Evolutionary conservation across 176 grass and related monocot species (phyloP).

Genomic region (Phoenix roebelenii): DNA sequence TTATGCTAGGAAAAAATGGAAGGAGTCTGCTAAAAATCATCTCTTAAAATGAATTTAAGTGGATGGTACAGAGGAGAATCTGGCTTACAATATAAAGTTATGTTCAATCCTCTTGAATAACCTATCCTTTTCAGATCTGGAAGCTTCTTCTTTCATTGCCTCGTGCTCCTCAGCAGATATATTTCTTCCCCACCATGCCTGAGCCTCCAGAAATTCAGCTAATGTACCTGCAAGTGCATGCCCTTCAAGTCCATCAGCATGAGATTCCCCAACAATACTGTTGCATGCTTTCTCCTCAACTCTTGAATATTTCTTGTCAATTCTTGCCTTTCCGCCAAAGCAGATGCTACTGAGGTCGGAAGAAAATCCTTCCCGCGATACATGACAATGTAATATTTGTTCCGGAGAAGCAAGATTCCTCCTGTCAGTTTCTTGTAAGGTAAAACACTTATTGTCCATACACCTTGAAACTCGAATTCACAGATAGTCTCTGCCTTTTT

Average conservation of each 20-base stretch:
- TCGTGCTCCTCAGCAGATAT: conserved; percentile 69
- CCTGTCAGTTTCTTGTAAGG: conserved; percentile 64
- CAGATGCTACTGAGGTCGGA: conserved; percentile 51
- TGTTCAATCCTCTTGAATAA: conserved; percentile 72
- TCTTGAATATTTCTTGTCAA: conserved; percentile 70
- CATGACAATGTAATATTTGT: conserved; percentile 93
- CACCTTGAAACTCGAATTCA: not conserved
- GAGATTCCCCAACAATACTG: conserved; percentile 23
- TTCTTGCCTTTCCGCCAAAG: conserved; percentile 77
- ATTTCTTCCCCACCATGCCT: conserved; percentile 81
- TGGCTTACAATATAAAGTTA: conserved; percentile 75
- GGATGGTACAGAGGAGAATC: conserved; percentile 11
- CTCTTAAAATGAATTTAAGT: not conserved
- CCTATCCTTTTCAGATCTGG: conserved; percentile 58
- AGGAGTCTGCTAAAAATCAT: no score
- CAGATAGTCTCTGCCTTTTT: no score
- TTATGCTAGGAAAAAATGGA: no score
- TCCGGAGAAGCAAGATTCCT: conserved; percentile 81
- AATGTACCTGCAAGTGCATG: conserved; percentile 81
- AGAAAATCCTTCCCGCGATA: conserved; percentile 96
- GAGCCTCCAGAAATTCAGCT: conserved; percentile 86
- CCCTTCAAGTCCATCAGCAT: conserved; percentile 29
- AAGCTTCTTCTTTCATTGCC: conserved; percentile 77
- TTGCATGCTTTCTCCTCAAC: conserved; percentile 64
- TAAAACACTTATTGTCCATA: conserved; percentile 17